Evolutionary conservation across 352 stramenopile species (phyloP).

Genomic region (Phytophthora cactorum): DNA sequence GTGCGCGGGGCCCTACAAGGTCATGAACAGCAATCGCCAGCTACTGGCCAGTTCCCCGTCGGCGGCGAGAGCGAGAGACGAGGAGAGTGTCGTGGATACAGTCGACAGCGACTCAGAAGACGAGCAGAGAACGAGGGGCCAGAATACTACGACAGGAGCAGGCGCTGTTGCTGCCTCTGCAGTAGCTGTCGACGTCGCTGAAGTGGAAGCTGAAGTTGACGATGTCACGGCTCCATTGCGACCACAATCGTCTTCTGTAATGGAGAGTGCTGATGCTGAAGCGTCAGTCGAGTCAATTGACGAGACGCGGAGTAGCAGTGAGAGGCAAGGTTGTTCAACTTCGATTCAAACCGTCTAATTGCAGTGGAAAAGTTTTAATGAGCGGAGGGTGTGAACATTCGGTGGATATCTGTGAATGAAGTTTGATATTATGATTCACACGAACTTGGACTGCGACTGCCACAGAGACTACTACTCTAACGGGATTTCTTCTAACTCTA

Average conservation of each 20-base stretch:
- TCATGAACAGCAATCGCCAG: slow-evolving; percentile 82
- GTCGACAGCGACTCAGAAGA: slow-evolving; percentile 44
- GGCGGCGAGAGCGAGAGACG: slow-evolving; percentile 31
- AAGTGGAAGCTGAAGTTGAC: slow-evolving; percentile 10
- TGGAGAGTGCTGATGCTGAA: slow-evolving; percentile 15
- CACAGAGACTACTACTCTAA: slow-evolving; percentile 13
- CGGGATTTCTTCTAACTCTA: slow-evolving; percentile 23
- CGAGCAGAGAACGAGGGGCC: slow-evolving; percentile 20
- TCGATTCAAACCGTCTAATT: slow-evolving; percentile 36
- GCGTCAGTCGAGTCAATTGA: slow-evolving; percentile 3
- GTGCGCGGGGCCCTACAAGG: slow-evolving; percentile 75
- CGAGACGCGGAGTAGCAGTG: neutral
- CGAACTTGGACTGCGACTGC: neutral
- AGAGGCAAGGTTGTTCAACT: slow-evolving; percentile 6
- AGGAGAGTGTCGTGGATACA: slow-evolving; percentile 32
- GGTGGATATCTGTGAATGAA: slow-evolving; percentile 17
- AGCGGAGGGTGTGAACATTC: neutral
- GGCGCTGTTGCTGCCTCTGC: neutral
- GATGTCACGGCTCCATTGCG: slow-evolving; percentile 13
- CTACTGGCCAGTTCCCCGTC: slow-evolving; percentile 65
- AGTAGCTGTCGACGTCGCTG: slow-evolving; percentile 21
- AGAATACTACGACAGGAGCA: neutral
- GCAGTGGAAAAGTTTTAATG: neutral
- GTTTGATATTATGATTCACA: slow-evolving; percentile 37
- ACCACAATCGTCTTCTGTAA: slow-evolving; percentile 15